A percentile compares a stretch with the other conserved stretches of the same genome.
phyloP scores from a whole-genome alignment of 176 grass and related monocot species.

The Oryza glumipatula region DNA sequence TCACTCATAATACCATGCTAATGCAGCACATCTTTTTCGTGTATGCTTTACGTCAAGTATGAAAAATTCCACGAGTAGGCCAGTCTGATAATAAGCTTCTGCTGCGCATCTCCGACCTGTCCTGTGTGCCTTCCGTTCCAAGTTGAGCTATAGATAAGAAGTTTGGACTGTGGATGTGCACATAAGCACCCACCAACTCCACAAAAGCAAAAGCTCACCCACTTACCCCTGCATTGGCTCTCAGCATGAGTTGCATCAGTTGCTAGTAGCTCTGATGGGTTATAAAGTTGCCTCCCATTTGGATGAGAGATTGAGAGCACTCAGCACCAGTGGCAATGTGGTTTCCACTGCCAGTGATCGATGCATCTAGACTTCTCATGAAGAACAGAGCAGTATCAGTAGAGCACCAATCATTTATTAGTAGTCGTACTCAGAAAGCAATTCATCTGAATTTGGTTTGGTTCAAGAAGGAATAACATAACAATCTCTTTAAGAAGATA shows the following conservation, averaged over 20 bases:
- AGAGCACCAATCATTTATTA: neutral
- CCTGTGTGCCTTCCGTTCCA: constrained; percentile 30
- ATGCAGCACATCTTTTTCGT: constrained; percentile 28
- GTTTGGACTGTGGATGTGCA: neutral
- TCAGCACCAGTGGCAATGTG: neutral
- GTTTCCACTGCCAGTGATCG: neutral
- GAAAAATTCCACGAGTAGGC: neutral
- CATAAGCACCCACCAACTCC: constrained; percentile 25
- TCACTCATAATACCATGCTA: neutral
- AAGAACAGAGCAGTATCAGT: constrained; percentile 18
- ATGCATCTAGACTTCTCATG: neutral
- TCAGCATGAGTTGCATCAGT: neutral
- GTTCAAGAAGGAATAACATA: too few relatives aligned
- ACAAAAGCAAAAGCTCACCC: constrained; percentile 7
- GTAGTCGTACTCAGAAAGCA: too few relatives aligned
- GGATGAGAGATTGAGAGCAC: neutral
- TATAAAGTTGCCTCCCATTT: neutral
- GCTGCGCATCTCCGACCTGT: neutral
- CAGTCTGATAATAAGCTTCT: neutral
- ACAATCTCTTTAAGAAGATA: too few relatives aligned
- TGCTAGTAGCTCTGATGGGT: neutral
- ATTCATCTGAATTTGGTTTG: too few relatives aligned
- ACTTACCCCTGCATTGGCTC: neutral
- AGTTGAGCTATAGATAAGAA: constrained; percentile 17
- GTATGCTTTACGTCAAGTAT: constrained; percentile 35